phyloP scores from a whole-genome alignment of 345 rosid species.

The Citrus inodora region DNA sequence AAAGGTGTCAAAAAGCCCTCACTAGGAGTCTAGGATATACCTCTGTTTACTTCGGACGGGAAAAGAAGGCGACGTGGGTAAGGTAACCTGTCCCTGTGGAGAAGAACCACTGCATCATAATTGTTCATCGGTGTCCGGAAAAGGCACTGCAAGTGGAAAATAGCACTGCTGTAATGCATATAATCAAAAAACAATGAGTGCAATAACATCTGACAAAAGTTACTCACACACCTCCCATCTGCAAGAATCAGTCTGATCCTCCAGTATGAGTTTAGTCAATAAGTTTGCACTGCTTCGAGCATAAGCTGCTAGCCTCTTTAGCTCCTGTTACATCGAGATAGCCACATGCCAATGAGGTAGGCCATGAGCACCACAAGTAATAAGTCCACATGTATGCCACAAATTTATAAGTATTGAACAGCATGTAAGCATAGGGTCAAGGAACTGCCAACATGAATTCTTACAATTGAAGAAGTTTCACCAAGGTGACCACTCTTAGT shows the following conservation, averaged over 20 bases:
- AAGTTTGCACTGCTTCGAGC: constrained; percentile 85
- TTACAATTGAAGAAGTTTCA: not conserved
- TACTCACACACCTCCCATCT: constrained; percentile 78
- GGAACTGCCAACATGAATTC: not conserved
- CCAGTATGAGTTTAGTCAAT: constrained; percentile 57
- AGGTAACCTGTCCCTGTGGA: constrained; percentile 71
- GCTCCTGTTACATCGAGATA: constrained; percentile 53
- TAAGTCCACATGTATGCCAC: not conserved
- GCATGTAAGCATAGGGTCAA: not conserved
- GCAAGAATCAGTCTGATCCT: constrained; percentile 50
- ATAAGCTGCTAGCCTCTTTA: constrained; percentile 78
- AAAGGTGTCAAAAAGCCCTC: not conserved
- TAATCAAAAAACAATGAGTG: constrained; percentile 6
- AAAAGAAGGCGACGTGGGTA: constrained; percentile 74
- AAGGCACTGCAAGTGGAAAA: constrained; percentile 60
- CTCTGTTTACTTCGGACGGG: constrained; percentile 66
- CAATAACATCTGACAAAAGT: not conserved
- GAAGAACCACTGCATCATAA: constrained; percentile 85
- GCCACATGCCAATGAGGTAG: not conserved
- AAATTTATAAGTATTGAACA: not conserved
- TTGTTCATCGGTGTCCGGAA: constrained; percentile 84
- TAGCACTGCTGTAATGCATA: not conserved
- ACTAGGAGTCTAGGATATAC: constrained; percentile 23
- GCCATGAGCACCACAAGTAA: not conserved
- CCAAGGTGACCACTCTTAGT: not conserved